Percentiles rank a stretch among this genome's conserved stretches.
phyloP scores from a whole-genome alignment of 2,329 filamentous ascomycete species.

The Hyphodiscus sp. region DNA sequence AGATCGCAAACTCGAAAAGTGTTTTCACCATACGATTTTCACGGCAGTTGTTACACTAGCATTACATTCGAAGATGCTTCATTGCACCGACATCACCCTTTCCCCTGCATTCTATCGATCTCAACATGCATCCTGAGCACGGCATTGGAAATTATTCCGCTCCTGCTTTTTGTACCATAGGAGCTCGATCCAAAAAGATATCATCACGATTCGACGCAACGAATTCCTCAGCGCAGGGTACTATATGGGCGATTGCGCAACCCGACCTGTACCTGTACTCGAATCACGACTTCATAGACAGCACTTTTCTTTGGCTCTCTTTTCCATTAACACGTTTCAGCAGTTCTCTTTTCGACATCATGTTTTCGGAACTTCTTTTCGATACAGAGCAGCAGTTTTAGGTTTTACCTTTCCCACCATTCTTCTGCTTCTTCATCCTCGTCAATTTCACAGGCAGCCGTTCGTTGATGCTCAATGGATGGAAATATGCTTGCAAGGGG shows the following conservation, averaged over 20 bases:
- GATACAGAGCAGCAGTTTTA: conserved; percentile 24
- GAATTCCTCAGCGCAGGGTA: conserved; percentile 27
- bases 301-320: conserved; percentile 14
- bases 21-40: conserved; percentile 31
- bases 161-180: conserved; percentile 30
- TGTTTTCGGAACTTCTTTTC: conserved; percentile 20
- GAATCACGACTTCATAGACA: conserved; percentile 23
- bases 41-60: conserved; percentile 32
- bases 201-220: conserved; percentile 24
- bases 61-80: conserved; percentile 23
- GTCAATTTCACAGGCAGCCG: conserved; percentile 2
- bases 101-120: conserved; percentile 23
- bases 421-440: conserved; percentile 14
- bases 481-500: conserved; percentile 3
- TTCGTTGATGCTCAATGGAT: conserved; percentile 3
- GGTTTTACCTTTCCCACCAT: conserved; percentile 23
- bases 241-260: conserved; percentile 28
- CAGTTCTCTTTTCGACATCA: conserved; percentile 17
- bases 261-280: conserved; percentile 31
- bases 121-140: conserved; percentile 24
- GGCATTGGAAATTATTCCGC: conserved; percentile 18
- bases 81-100: conserved; percentile 14
- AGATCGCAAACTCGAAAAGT: conserved; percentile 20
- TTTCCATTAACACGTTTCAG: conserved; percentile 11
- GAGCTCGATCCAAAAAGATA: conserved; percentile 28